Base-by-base conservation (phyloP, 495 filamentous ascomycete genomes). In the Talaromyces trachyspermus region DNA sequence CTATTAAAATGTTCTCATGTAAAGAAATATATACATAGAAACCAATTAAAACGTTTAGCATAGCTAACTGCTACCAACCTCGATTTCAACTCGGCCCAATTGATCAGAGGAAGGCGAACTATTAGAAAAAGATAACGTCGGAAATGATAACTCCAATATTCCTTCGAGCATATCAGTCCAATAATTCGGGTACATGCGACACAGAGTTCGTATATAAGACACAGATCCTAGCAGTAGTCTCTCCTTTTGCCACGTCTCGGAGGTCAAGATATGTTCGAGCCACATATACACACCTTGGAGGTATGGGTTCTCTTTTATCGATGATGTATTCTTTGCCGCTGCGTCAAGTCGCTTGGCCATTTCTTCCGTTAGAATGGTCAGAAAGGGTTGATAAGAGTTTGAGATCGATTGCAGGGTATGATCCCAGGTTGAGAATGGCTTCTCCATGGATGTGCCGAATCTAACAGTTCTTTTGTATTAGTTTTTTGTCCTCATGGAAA, bases 261-360 rank as follows among this genome's bases (percentile, higher is more conserved):
- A 66, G 11, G 52, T 54, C 18, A 68, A 48, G 5, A 73, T 56
- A 50, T 73, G 66, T 32, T 58, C 62, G 44, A 73, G 52, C 70
- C 70, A 73, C 24, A 64, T 48, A 40, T 58, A 73, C 5, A 63
- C 36, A 2, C 56, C 63, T 49, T 71, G 63, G 12, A 54, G 49
- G 23, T 35, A 30, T 4, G 62, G 39, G 50, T 64, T 54, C 8
- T 30, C 43, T 10, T 57, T 52, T 9, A 50, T 37, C 23, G 61
- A 45, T 11, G 42, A 22, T 8, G 47, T 35, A 10, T 40, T n/a
- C n/a, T 18, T 7, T 57, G 42, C 12, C 7, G 12, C 25, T 67
- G 64, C 2, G 55, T 57, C 22, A 73, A 27, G 6, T 51, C 51
- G n/a, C 44, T 70, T 54, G 8, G 59, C 59, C 58, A 71, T 49